Evolutionary conservation across 1,139 yeast genomes (phyloP), one percentile per base, ranked within the genome.

Genomic region (Blastobotrys elegans): DNA sequence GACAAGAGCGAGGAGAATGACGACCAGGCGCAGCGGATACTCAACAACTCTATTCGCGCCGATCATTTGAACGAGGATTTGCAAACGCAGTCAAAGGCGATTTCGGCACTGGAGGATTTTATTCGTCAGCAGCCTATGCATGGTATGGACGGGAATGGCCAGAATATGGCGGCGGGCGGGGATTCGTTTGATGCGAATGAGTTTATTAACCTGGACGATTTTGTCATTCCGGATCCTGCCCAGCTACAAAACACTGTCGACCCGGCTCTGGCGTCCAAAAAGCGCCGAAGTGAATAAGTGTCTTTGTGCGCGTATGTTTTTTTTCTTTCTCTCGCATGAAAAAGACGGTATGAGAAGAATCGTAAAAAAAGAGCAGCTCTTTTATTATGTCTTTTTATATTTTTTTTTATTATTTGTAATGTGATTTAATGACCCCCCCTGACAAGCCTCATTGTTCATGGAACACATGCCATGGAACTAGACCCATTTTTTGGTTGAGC

Each of bases 121-220:
- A 38, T 44, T 14, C 38, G 47, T 6, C 38, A 34, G 24, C 38
- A 34, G 26, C 22, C 22, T 2, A 3, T 34, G 13, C n/a, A n/a
- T n/a, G n/a, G n/a, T n/a, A n/a, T n/a, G n/a, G n/a, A n/a, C n/a
- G n/a, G n/a, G n/a, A n/a, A n/a, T n/a, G n/a, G n/a, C n/a, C n/a
- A n/a, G n/a, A n/a, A n/a, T n/a, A 33, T 33, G 16, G 20, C 16
- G 20, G 26, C 16, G 11, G n/a, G 21, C n/a, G 33, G 24, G 16
- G 18, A 10, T 17, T 41, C 35, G 2, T 32, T 38, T 22, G 27
- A 37, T 24, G 41, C 37, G 5, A 27, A 38, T 24, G 43, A 44
- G 11, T 38, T 24, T 39, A 38, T 44, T 4, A 39, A 44, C 31
- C 20, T 39, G 21, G 47, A 44, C 24, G 47, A 43, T 22, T 43